These are phyloP conservation scores for Panellus pusillus DNA, from an alignment of 768 basidiomycete genomes.

Conservation along the genomic window DNA sequence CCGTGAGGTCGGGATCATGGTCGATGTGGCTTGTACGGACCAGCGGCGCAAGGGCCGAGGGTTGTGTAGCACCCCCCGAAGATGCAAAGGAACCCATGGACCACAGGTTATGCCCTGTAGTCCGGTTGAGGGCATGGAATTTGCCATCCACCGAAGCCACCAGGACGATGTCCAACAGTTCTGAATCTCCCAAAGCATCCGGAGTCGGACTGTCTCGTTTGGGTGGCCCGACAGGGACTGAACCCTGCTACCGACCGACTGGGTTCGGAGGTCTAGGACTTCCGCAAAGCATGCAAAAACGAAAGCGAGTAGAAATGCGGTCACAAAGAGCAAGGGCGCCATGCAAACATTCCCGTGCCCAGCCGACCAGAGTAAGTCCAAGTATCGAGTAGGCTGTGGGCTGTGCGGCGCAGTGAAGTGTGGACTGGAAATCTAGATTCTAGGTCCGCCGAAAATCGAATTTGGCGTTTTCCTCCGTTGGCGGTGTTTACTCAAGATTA, in stretches of 20 bases:
- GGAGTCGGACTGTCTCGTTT: slow-evolving; percentile 15
- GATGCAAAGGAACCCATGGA: slow-evolving; percentile 71
- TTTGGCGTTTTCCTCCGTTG: too few species aligned
- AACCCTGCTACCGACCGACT: slow-evolving; percentile 16
- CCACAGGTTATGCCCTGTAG: slow-evolving; percentile 83
- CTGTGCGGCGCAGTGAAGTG: neutral
- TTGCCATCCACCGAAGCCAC: slow-evolving; percentile 93
- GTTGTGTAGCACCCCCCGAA: slow-evolving; percentile 36
- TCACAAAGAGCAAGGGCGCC: slow-evolving; percentile 30
- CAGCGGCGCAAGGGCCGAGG: slow-evolving; percentile 67
- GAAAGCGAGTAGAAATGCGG: slow-evolving; percentile 27
- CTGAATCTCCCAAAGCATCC: slow-evolving; percentile 44
- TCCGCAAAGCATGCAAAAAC: slow-evolving; percentile 32
- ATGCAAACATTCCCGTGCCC: slow-evolving; percentile 30
- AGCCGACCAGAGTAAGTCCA: neutral
- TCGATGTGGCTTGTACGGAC: slow-evolving; percentile 69
- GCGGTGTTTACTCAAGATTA: too few species aligned
- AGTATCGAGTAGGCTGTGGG: neutral
- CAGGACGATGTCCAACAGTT: slow-evolving; percentile 81
- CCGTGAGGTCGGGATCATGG: slow-evolving; percentile 54
- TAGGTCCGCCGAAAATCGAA: neutral
- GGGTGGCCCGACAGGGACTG: slow-evolving; percentile 30
- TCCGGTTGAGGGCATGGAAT: slow-evolving; percentile 90
- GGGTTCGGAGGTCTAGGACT: slow-evolving; percentile 30
- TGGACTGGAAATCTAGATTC: neutral